Evolutionary conservation across 1,284 basidiomycete genomes (phyloP), one percentile per base, ranked within the genome.

Genomic region (Ustilago tritici): DNA sequence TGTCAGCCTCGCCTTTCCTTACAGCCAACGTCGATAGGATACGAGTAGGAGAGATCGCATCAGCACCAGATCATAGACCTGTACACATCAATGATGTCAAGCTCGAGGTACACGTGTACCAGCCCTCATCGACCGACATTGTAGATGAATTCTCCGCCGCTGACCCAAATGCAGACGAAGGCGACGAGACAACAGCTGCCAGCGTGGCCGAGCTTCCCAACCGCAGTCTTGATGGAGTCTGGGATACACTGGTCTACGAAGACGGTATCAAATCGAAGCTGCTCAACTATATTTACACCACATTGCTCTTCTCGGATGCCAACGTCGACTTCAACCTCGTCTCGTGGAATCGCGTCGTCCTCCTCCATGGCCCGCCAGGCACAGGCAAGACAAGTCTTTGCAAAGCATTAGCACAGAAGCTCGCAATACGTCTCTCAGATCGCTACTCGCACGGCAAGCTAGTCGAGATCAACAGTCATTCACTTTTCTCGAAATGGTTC

Each of bases 311-410:
- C 81, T 94, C 93, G 38, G 94, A 97, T 81, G 92, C 92, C 3
- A 90, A 91, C 68, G 91, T 99, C 36, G 93, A 98, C 84, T 92
- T 92, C 85, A 96, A 98, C 82, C 89, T 98, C 31, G 92, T 98
- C 31, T 92, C 94, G 0, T 98, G 95, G 94, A 98, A 98, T 85
- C 91, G 95, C 2, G 92, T 99, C 3, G 92, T 98, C 0, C 88
- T 99, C 1, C 89, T 99, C 14, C 95, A 99, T 85, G 97, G 97
- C 0, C 97, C 97, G 12, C 96, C 97, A 0, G 96, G 97, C 0
- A 99, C 97, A 0, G 97, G 97, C 19, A 99, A 99, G 88, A 99
- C 97, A 0, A 95, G 93, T 1, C 88, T 99, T 2, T 98, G 95
- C 86, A 91, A 94, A 56, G 95, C 95, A 14, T 89, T 99, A 7